Conservation (phyloP, 75 land plant genomes). For the Pinus albicaulis region DNA sequence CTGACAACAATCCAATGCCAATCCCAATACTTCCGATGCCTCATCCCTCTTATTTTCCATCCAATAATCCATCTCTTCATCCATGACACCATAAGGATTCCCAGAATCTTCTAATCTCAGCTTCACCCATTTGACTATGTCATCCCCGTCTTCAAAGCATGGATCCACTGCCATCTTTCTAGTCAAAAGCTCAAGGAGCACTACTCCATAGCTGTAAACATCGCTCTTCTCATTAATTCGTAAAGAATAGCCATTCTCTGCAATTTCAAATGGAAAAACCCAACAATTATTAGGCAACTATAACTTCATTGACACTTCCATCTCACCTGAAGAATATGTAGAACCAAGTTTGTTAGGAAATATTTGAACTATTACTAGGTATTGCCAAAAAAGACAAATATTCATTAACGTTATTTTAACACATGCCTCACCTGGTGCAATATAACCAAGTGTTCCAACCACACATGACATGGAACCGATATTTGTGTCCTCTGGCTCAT, state of each 20-base stretch:
- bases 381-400: no score
- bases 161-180: constrained; percentile 43
- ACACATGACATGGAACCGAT: constrained; percentile 28
- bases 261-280: not conserved
- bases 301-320: not conserved
- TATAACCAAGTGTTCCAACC: constrained; percentile 58
- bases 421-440: constrained; percentile 49
- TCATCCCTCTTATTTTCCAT: constrained; percentile 18
- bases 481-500: constrained; percentile 15
- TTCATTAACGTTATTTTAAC: not conserved
- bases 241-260: constrained; percentile 37
- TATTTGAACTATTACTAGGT: not conserved
- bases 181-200: constrained; percentile 49
- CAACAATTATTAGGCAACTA: not conserved
- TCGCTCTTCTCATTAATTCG: constrained; percentile 41
- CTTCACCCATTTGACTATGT: constrained; percentile 38
- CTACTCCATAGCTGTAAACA: constrained; percentile 58
- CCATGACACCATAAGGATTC: constrained; percentile 14
- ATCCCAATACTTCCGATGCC: constrained; percentile 23
- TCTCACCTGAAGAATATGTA: not conserved
- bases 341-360: not conserved
- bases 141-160: constrained; percentile 35
- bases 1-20: constrained; percentile 41
- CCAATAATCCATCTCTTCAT: constrained; percentile 29
- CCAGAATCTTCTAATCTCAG: constrained; percentile 16